Evolutionary conservation across 2,329 filamentous ascomycete species (phyloP), one percentile per base, ranked within the genome.

Genomic region (Parastagonospora avenae): DNA sequence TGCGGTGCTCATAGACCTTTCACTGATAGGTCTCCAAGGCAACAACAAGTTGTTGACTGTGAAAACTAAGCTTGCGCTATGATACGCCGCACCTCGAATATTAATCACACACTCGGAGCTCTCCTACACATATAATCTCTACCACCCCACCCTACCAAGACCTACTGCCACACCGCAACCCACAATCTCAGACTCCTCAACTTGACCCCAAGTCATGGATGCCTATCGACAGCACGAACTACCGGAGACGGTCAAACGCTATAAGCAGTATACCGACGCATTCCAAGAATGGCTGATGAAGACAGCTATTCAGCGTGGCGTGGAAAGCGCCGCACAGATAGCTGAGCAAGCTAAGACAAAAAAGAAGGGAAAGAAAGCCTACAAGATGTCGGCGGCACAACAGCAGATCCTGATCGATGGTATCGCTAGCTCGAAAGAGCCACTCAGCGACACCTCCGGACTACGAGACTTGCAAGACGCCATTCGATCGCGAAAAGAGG

Each of bases 281-380:
- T 64, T 64, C 35, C 47, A 59, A 28, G 37, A 52, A 12, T 64
- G 59, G 59, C 46, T 64, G 11, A 14, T 60, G 11, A 47, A 53
- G 35, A 55, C 42, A 5, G 55, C 55, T 8, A 38, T 37, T 8
- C 37, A 54, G 15, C 57, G 61, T 10, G 40, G 48, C 2, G 36
- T 59, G n/a, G 59, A 64, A 39, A 15, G 47, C 24, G 49, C 50
- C 14, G 29, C 15, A n/a, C 39, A 48, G 15, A 36, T 40, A 8
- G 32, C 51, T 46, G 47, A 43, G 24, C 30, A 38, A n/a, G 41
- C 48, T 6, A 50, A 45, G 15, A 37, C 15, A 8, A 35, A 27
- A 31, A 41, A 16, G 42, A 47, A 32, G 16, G 30, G 36, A 19
- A 48, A 46, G 35, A 45, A 37, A 36, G 40, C 40, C 3, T 42